Evolutionary conservation across 345 rosid species (phyloP), one percentile per base, ranked within the genome.

Genomic region (Hibiscus syriacus): DNA sequence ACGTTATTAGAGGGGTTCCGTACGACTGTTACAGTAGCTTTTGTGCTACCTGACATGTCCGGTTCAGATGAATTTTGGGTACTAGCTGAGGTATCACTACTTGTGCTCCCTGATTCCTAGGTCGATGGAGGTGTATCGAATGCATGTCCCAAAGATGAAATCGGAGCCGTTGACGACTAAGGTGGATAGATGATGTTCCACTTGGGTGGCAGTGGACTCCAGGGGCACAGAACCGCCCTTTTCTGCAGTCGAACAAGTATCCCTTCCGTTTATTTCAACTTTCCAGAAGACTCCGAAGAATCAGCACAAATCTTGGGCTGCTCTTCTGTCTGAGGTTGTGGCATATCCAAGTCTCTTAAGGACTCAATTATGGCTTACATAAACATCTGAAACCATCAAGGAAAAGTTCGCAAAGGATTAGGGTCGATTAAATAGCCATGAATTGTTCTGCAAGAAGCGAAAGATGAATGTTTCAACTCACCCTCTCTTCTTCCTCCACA

Each of bases 401-500:
- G 48, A 61, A 50, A 63, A n/a, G n/a, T 30, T 26, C 10, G 67
- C 1, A 27, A 60, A 62, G 46, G 36, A 11, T 8, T 68, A 16
- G 36, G 16, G 12, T 13, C 16, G 7, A 14, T 43, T 26, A 38
- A 13, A 43, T 49, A 27, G 45, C 56, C 53, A 11, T 27, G 25
- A 50, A 57, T 13, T 26, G 9, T 23, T 55, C 23, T 8, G 9
- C 14, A 26, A 16, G 16, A 16, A 26, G 60, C 48, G 61, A 52
- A 27, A 12, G 17, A 30, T 17, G 8, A 48, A 54, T 54, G 25
- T 36, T 71, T 26, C 23, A 16, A 55, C 84, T 80, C 67, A 87
- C 98, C 87, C 82, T 82, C 73, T 90, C 98, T 81, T 93, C 97
- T 81, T 88, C 96, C 80, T 86, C 90, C 34, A 74, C 83, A 55